Base-by-base conservation (phyloP, 768 basidiomycete genomes). In the Podaxis pistillaris region DNA sequence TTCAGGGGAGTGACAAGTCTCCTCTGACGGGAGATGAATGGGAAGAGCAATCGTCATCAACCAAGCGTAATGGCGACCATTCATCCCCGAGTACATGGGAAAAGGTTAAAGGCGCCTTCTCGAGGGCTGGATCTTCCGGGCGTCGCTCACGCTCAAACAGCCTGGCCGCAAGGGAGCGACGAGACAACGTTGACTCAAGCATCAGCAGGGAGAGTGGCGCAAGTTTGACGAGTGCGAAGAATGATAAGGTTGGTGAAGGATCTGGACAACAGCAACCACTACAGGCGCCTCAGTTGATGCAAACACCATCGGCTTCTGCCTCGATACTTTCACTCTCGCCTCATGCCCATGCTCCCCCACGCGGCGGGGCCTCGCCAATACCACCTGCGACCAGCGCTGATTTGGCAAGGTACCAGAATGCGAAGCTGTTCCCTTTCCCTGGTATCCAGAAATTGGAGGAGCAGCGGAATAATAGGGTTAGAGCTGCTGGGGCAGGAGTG, bases 361-460 rank as follows among this genome's bases (percentile, higher is more conserved):
- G 86, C 62, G 79, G 82, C 50, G 85, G 83, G 40, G 81, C 84
- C 11, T 94, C 92, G 7, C 90, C 91, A n/a, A 84, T 94, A 40
- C 93, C 93, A 44, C 83, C 86, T 17, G 83, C 86, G 11, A 87
- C 90, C 28, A 81, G 85, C 13, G 83, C 83, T 33, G 92, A 93
- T 74, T 74, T 88, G 71, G 79, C 81, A 30, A 91, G 82, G 74
- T 96, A 90, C 74, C 86, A 86, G 65, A 84, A 86, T 66, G 78
- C 84, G 30, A 98, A 98, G 72, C 79, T 97, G 38, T 91, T 90
- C 74, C 93, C 95, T 1, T 95, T 96, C 82, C 93, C 93, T 26
- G 93, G 93, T 40, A 88, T 94, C 73, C 83, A 87, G 69, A 83
- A 85, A 67, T 78, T 94, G 40, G 91, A 91, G 71, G 88, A 91